Base-by-base conservation (phyloP, 805 yeast species). In the Kodamaea leandrae region DNA sequence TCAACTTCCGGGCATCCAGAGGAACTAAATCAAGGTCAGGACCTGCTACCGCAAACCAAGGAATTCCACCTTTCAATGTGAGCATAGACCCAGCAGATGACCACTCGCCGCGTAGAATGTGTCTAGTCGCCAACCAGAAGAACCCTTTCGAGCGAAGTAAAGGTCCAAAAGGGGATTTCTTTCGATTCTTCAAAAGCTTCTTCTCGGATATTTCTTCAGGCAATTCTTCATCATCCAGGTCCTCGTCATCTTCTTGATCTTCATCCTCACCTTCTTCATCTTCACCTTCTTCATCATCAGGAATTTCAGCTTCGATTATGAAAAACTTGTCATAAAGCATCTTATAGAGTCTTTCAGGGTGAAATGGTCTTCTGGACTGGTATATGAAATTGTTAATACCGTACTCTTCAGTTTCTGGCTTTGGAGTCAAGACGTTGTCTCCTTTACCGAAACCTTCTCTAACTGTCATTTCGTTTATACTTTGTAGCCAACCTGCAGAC, bases 361-460 rank as follows among this genome's bases (percentile, higher is more conserved):
- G 76, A 48, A 72, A 72, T 16, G 77, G 76, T 32, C 54, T 61
- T 36, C 72, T 55, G 2, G 72, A 55, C 24, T 51, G 48, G 50
- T 71, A 72, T 12, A 72, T 61, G 47, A 71, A 72, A 41, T 64
- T 66, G 48, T 61, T 67, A 24, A 72, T 69, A 26, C 73, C 74
- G 49, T 71, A 72, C 46, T 71, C 75, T 42, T 67, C 73, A 4
- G 74, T 68, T 48, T 70, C 74, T 2, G 74, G 73, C 43, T 67
- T 70, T 16, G 74, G 74, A 0, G 74, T 57, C 36, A 56, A 45
- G 6, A 48, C 39, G 5, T 40, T 29, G 13, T 25, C 24, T n/a
- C 25, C 18, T 12, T 41, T 42, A 1, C 62, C 62, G 43, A 46
- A 55, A 10, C 68, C 71, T 20, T 63, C 64, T 45, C 68, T 57